phyloP scores from a whole-genome alignment of 2,329 filamentous ascomycete genomes.

The Pseudogymnoascus sp. region DNA sequence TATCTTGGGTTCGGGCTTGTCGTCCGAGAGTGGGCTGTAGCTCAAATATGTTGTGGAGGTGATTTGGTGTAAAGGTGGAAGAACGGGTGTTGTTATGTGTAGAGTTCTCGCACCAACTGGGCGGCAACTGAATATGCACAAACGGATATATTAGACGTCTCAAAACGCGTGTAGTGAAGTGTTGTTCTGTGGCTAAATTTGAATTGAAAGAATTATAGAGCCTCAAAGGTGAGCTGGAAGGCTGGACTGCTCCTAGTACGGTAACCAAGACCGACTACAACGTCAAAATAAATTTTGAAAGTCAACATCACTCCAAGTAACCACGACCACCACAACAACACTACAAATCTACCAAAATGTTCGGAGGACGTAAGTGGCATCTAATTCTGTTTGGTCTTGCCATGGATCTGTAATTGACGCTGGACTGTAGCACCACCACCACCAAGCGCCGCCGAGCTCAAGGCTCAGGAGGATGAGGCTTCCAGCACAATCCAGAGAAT shows the following conservation, averaged over 20 bases:
- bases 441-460: constrained; percentile 61
- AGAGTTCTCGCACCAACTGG: background rate
- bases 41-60: background rate
- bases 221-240: constrained; percentile 8
- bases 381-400: background rate
- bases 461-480: constrained; percentile 59
- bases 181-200: background rate
- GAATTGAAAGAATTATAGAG: constrained; percentile 8
- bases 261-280: constrained; percentile 8
- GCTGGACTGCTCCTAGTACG: constrained; percentile 6
- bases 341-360: constrained; percentile 39
- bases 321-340: constrained; percentile 5
- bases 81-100: background rate
- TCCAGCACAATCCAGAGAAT: constrained; percentile 59
- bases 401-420: background rate
- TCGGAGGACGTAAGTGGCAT: constrained; percentile 48
- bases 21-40: background rate
- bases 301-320: constrained; percentile 6
- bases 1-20: background rate
- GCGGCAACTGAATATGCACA: background rate
- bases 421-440: constrained; percentile 48
- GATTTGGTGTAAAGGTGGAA: background rate
- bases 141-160: background rate
- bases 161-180: constrained; percentile 1
- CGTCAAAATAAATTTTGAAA: constrained; percentile 8